Conservation (phyloP, 208 protist genomes). For the Perkinsela sp. region DNA sequence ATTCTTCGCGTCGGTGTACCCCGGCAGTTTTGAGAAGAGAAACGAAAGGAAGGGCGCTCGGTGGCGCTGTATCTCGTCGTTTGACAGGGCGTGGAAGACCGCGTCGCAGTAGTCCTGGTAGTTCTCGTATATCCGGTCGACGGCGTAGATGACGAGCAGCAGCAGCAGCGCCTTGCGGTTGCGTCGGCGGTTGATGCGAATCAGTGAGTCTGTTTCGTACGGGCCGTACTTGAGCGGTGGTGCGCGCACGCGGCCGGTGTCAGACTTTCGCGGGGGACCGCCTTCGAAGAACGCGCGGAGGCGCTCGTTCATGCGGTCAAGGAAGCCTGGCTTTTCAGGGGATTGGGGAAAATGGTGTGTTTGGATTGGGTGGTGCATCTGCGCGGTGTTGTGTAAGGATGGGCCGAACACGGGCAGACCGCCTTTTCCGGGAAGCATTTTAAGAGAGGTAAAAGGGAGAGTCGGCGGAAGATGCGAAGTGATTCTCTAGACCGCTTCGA, state of each 20-base stretch:
- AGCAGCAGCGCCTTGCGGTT: background rate
- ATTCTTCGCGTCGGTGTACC: background rate
- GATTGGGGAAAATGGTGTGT: background rate
- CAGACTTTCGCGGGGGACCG: background rate
- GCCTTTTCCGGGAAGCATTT: too few species aligned
- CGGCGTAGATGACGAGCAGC: background rate
- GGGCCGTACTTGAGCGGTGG: background rate
- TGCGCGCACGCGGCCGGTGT: background rate
- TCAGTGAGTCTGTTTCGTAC: background rate
- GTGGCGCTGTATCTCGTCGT: background rate
- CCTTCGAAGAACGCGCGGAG: background rate
- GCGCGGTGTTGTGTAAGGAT: background rate
- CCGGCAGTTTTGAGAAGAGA: background rate
- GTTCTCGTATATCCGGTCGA: background rate
- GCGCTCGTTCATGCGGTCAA: background rate
- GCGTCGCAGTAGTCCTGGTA: background rate
- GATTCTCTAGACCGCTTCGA: too few species aligned
- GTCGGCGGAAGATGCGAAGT: too few species aligned
- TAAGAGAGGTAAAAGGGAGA: too few species aligned
- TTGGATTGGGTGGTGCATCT: background rate
- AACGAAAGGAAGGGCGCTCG: background rate
- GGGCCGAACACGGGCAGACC: background rate
- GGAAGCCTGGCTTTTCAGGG: background rate
- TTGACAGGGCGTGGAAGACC: background rate
- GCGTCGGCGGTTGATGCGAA: background rate